A percentile compares a stretch with the other conserved stretches of the same genome.
These are phyloP conservation scores for Porpolomopsis calyptriformis DNA, from an alignment of 768 basidiomycete species.

Conservation along the genomic window DNA sequence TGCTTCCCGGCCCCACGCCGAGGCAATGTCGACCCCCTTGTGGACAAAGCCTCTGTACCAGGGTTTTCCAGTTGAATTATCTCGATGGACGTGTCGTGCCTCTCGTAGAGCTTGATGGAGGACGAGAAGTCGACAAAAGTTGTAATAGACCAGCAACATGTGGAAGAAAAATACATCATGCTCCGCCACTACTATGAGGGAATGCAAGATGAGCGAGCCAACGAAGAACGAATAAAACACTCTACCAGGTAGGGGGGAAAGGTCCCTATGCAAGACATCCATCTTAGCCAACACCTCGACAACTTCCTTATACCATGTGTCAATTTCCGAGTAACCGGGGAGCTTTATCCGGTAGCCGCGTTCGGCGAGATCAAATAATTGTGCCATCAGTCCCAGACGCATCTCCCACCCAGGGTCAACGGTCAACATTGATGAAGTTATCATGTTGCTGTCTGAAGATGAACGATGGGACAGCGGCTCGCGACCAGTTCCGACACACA, in stretches of 20 bases:
- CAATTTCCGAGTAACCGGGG: conserved; percentile 17
- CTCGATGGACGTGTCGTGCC: conserved; percentile 10
- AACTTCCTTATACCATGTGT: conserved; percentile 25
- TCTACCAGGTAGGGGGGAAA: conserved; percentile 29
- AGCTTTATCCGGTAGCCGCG: conserved; percentile 23
- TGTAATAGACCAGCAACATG: conserved; percentile 30
- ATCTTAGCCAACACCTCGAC: conserved; percentile 22
- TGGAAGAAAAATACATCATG: conserved; percentile 33
- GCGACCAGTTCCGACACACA: conserved; percentile 34
- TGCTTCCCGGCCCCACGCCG: conserved; percentile 29
- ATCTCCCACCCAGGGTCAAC: conserved; percentile 21
- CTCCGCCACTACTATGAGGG: conserved; percentile 29
- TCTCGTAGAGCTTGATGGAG: conserved; percentile 27
- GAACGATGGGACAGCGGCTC: conserved; percentile 27
- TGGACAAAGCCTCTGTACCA: conserved; percentile 25
- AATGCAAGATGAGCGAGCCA: conserved; percentile 8
- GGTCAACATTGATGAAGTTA: conserved; percentile 16
- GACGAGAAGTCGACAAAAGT: conserved; percentile 29
- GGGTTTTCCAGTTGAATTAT: conserved; percentile 13
- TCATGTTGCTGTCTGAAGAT: conserved; percentile 19
- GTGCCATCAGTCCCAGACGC: conserved; percentile 27
- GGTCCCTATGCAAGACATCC: conserved; percentile 27
- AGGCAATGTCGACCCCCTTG: conserved; percentile 23
- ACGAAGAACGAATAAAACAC: neutral
- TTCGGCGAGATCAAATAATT: conserved; percentile 24